Evolutionary conservation across 352 stramenopile species (phyloP).

Genomic region (Phytophthora macrochlamydospora): DNA sequence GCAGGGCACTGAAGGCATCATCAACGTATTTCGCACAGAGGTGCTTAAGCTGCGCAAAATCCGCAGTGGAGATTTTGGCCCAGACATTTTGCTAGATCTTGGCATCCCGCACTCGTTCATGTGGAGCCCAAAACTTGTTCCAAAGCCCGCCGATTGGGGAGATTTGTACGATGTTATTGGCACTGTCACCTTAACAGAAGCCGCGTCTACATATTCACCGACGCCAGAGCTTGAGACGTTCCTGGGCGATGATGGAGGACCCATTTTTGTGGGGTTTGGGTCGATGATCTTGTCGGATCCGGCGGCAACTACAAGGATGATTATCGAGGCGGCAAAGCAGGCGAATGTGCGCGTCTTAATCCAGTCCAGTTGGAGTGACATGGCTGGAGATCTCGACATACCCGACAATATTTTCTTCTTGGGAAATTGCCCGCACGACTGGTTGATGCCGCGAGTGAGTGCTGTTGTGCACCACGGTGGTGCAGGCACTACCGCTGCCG

Average conservation of each 20-base stretch:
- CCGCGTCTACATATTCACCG: slow-evolving; percentile 28
- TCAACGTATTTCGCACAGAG: slow-evolving; percentile 64
- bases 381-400: slow-evolving; percentile 49
- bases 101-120: slow-evolving; percentile 69
- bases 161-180: slow-evolving; percentile 56
- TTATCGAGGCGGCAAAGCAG: slow-evolving; percentile 68
- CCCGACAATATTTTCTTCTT: slow-evolving; percentile 68
- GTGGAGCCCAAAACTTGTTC: slow-evolving; percentile 61
- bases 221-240: slow-evolving; percentile 33
- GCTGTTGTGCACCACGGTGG: slow-evolving; percentile 82
- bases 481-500: slow-evolving; percentile 91
- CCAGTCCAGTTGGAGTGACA: slow-evolving; percentile 88
- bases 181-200: slow-evolving; percentile 45
- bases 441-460: slow-evolving; percentile 87
- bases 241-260: slow-evolving; percentile 44
- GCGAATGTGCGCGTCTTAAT: slow-evolving; percentile 83
- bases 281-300: slow-evolving; percentile 91
- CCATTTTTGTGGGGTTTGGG: slow-evolving; percentile 94
- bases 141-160: slow-evolving; percentile 64
- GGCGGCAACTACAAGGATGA: slow-evolving; percentile 69
- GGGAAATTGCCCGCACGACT: slow-evolving; percentile 86
- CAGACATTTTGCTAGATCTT: slow-evolving; percentile 46
- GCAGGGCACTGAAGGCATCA: slow-evolving; percentile 46
- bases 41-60: slow-evolving; percentile 53
- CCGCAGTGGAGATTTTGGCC: slow-evolving; percentile 37